Conservation (phyloP, 179 eudicot species). For the Camellia oleifera region DNA sequence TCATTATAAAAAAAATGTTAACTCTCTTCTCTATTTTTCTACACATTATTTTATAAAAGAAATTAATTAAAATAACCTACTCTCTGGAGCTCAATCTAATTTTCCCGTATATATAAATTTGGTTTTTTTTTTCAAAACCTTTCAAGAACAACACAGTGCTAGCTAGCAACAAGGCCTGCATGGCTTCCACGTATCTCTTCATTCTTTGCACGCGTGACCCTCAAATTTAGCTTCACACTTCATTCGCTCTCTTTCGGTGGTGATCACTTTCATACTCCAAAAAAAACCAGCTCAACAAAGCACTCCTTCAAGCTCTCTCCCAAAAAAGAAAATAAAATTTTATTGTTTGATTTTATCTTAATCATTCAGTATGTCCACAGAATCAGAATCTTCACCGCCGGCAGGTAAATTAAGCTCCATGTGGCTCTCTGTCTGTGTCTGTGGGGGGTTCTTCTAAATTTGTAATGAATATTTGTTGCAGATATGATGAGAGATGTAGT, state of each 20-base stretch:
- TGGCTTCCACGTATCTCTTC: conserved; percentile 30
- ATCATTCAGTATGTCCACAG: conserved; percentile 9
- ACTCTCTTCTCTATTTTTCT: too few relatives aligned
- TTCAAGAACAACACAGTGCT: not conserved
- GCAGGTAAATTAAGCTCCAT: not conserved
- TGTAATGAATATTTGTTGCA: not conserved
- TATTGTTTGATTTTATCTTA: not conserved
- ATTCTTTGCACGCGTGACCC: not conserved
- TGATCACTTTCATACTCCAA: not conserved
- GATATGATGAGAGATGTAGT: conserved; percentile 26
- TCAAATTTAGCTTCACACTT: not conserved
- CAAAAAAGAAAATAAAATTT: not conserved
- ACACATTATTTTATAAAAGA: too few relatives aligned
- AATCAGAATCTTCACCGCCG: conserved; percentile 3
- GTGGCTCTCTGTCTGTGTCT: not conserved
- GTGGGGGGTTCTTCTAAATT: too few relatives aligned
- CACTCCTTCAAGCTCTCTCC: not conserved
- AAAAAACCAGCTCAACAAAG: not conserved
- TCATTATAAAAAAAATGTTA: too few relatives aligned
- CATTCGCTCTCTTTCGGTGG: not conserved
- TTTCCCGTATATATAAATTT: too few relatives aligned
- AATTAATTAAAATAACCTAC: too few relatives aligned
- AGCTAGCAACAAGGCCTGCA: conserved; percentile 15
- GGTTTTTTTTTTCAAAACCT: too few relatives aligned
- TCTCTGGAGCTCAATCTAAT: not conserved